Evolutionary conservation across 768 basidiomycete species (phyloP).

Genomic region (Boletus rex-veris): DNA sequence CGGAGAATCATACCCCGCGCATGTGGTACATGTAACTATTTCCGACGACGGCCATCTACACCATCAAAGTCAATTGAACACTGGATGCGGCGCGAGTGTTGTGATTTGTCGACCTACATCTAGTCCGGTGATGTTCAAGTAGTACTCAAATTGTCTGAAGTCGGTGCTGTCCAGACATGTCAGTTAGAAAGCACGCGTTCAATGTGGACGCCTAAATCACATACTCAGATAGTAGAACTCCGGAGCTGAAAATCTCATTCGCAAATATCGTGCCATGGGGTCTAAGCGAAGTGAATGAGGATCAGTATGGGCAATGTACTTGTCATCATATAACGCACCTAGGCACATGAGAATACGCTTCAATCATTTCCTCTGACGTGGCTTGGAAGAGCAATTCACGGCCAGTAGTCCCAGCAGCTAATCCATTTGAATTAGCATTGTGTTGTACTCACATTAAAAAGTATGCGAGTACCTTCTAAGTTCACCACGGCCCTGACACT

Average conservation of each 20-base stretch:
- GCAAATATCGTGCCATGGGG: conserved; percentile 89
- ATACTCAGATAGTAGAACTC: conserved; percentile 86
- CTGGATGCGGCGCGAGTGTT: not conserved
- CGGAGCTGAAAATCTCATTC: conserved; percentile 90
- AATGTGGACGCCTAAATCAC: conserved; percentile 10
- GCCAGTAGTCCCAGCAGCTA: conserved; percentile 84
- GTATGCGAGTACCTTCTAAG: conserved; percentile 61
- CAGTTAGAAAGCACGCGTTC: conserved; percentile 8
- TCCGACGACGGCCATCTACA: conserved; percentile 84
- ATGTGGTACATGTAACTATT: conserved; percentile 96
- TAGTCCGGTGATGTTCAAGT: conserved; percentile 85
- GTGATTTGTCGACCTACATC: conserved; percentile 54
- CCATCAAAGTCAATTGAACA: not conserved
- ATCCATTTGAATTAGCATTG: conserved; percentile 3
- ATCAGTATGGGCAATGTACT: not conserved
- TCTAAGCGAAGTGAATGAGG: conserved; percentile 31
- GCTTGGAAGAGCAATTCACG: conserved; percentile 94
- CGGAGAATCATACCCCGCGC: conserved; percentile 55
- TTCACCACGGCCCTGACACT: conserved; percentile 87
- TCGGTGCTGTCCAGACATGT: conserved; percentile 62
- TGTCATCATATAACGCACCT: conserved; percentile 40
- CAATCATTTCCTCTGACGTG: conserved; percentile 91
- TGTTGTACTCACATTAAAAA: not conserved
- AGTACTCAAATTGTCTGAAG: conserved; percentile 90
- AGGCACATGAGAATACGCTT: conserved; percentile 83